Evolutionary conservation across 2,329 filamentous ascomycete genomes (phyloP), one percentile per base, ranked within the genome.

Genomic region (Phyllosticta capitalensis): DNA sequence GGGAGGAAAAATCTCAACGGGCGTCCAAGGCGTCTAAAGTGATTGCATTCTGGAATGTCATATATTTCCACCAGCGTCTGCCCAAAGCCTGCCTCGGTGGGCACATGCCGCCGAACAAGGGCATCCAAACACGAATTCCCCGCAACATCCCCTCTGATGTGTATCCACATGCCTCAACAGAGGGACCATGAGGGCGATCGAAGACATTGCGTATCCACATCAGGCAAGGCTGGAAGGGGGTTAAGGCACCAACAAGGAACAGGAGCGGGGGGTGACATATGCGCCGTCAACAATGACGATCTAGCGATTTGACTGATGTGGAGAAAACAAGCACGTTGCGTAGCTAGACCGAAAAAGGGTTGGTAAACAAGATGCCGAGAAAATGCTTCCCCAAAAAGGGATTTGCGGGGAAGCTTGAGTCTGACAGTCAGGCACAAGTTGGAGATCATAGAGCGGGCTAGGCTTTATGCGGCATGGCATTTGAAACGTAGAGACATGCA

Each of bases 381-480:
- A 38, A 49, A 28, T 20, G 21, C 33, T 21, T 19, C 10, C 54
- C 61, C 26, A 49, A 59, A 24, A 26, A 33, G 24, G 55, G 19
- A 56, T 22, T 26, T 62, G 58, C 59, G 61, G 61, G 61, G 61
- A 61, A 62, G 56, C 52, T 59, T 59, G 50, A 55, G 53, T 22
- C 61, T 50, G 24, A 30, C 58, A 52, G 50, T 53, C 61, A 61
- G 61, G 61, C 53, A 62, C 61, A 54, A 56, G 55, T 19, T 45
- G 17, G 24, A n/a, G 38, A 45, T n/a, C 38, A 12, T 14, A 45
- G 38, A 45, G n/a, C 12, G 4, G n/a, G 38, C 38, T n/a, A 45
- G n/a, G 14, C 38, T n/a, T 12, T 5, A 6, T 5, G 6, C 7
- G 17, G 38, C 17, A 45, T n/a, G 38, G 38, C 17, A 45, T 19